Evolutionary conservation across 1,139 yeast species (phyloP).

Genomic region (Taiozyma sp.): DNA sequence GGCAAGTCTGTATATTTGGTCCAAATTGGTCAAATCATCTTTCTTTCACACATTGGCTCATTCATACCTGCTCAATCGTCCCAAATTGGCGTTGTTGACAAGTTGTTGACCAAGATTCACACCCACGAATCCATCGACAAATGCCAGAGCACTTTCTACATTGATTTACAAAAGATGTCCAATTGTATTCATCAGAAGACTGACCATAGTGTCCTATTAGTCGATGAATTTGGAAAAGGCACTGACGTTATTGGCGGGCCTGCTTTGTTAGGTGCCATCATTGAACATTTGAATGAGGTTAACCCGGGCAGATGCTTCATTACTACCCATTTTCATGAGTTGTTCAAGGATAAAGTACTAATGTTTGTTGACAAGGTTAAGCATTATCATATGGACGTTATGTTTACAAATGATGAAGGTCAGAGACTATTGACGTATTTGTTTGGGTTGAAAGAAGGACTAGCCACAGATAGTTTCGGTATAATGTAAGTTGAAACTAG

Average conservation of each 20-base stretch:
- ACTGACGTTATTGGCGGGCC: slow-evolving; percentile 44
- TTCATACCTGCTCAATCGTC: slow-evolving; percentile 43
- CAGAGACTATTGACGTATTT: slow-evolving; percentile 26
- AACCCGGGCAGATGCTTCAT: slow-evolving; percentile 29
- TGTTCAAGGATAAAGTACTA: slow-evolving; percentile 27
- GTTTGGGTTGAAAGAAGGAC: slow-evolving; percentile 29
- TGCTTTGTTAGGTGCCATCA: slow-evolving; percentile 36
- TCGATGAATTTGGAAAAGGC: slow-evolving; percentile 52
- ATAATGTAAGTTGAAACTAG: slow-evolving; percentile 17
- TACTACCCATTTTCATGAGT: slow-evolving; percentile 42
- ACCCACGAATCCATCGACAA: slow-evolving; percentile 39
- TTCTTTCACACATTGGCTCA: slow-evolving; percentile 44
- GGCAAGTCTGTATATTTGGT: slow-evolving; percentile 45
- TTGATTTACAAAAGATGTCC: slow-evolving; percentile 42
- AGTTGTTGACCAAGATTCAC: slow-evolving; percentile 37
- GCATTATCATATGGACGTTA: slow-evolving; percentile 28
- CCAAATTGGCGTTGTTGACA: slow-evolving; percentile 39
- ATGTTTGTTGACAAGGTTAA: slow-evolving; percentile 14
- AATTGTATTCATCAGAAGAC: slow-evolving; percentile 34
- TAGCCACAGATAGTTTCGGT: slow-evolving; percentile 33
- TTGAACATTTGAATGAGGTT: slow-evolving; percentile 24
- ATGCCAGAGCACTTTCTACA: slow-evolving; percentile 41
- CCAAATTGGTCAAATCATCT: slow-evolving; percentile 40
- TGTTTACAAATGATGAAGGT: slow-evolving; percentile 10
- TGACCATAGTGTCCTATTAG: slow-evolving; percentile 33